Percentiles rank a stretch among this genome's conserved stretches.
These are phyloP conservation scores for Pogostemon cablin DNA, from an alignment of 257 asterid species.

Conservation along the genomic window DNA sequence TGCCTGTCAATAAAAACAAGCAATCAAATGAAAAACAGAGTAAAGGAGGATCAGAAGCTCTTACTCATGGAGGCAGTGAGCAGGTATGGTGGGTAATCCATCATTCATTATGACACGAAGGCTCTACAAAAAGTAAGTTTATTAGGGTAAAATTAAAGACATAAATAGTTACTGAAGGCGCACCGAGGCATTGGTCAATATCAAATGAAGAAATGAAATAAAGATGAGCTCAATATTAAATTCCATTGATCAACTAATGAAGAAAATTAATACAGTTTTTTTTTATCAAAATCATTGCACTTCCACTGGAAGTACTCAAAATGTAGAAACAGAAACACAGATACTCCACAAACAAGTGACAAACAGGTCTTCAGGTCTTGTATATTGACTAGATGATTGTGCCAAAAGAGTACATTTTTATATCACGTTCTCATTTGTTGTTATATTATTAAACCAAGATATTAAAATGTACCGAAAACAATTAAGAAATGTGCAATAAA, in stretches of 20 bases:
- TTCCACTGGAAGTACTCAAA: slow-evolving; percentile 17
- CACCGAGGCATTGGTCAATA: no score
- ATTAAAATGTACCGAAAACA: background rate
- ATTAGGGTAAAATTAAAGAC: slow-evolving; percentile 37
- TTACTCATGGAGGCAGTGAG: slow-evolving; percentile 87
- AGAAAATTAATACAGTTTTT: background rate
- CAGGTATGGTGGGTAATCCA: slow-evolving; percentile 90
- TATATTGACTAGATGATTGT: slow-evolving; percentile 3
- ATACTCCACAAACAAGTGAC: slow-evolving; percentile 17
- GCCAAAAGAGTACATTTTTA: slow-evolving; percentile 6
- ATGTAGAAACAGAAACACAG: slow-evolving; percentile 17
- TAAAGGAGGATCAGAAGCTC: slow-evolving; percentile 37
- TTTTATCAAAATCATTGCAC: background rate
- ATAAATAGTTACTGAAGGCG: background rate
- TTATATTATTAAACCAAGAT: slow-evolving; percentile 26
- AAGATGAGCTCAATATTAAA: background rate
- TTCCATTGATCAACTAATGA: background rate
- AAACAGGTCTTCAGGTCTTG: slow-evolving; percentile 15
- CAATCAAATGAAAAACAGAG: slow-evolving; percentile 23
- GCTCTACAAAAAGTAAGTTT: slow-evolving; percentile 54
- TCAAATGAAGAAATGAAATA: background rate
- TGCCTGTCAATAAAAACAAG: slow-evolving; percentile 13
- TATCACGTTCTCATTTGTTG: slow-evolving; percentile 19
- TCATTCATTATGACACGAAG: slow-evolving; percentile 98
- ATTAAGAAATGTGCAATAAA: background rate